phyloP scores from a whole-genome alignment of 805 yeast species.

The Hermanozyma aechmeae region DNA sequence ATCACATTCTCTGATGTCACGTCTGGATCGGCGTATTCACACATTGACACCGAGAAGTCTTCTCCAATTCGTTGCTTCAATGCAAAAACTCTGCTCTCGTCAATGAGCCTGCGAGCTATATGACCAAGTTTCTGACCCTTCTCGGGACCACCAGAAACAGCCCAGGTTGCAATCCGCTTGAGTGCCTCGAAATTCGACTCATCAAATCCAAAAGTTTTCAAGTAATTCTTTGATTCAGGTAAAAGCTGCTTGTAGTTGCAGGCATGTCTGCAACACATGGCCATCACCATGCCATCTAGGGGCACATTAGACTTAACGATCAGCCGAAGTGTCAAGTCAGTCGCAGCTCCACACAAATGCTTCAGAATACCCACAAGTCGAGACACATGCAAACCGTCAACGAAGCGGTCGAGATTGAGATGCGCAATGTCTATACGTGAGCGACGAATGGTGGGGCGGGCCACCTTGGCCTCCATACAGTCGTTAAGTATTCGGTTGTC shows the following conservation, averaged over 20 bases:
- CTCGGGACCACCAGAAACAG: conserved; percentile 55
- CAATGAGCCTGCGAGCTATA: conserved; percentile 63
- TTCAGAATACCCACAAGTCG: conserved; percentile 71
- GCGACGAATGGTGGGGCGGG: conserved; percentile 34
- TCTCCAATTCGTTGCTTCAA: conserved; percentile 18
- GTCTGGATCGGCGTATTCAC: conserved; percentile 47
- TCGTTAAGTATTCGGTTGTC: conserved; percentile 63
- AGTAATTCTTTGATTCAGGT: conserved; percentile 33
- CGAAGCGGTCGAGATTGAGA: conserved; percentile 41
- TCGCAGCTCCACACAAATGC: conserved; percentile 91
- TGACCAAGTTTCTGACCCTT: conserved; percentile 57
- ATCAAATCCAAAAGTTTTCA: conserved; percentile 24
- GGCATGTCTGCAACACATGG: conserved; percentile 89
- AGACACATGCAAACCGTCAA: too few species aligned
- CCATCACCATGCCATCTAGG: conserved; percentile 60
- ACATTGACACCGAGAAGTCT: conserved; percentile 39
- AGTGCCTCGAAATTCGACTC: conserved; percentile 34
- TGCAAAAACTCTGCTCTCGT: conserved; percentile 56
- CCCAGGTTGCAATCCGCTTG: conserved; percentile 76
- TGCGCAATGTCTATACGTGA: conserved; percentile 77
- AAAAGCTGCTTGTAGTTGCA: conserved; percentile 56
- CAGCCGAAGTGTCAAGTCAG: conserved; percentile 73
- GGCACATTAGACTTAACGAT: conserved; percentile 27
- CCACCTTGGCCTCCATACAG: conserved; percentile 14
- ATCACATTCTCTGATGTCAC: conserved; percentile 61